These are phyloP conservation scores for Boletus pseudopeckii DNA, from an alignment of 768 basidiomycete species.

Conservation along the genomic window DNA sequence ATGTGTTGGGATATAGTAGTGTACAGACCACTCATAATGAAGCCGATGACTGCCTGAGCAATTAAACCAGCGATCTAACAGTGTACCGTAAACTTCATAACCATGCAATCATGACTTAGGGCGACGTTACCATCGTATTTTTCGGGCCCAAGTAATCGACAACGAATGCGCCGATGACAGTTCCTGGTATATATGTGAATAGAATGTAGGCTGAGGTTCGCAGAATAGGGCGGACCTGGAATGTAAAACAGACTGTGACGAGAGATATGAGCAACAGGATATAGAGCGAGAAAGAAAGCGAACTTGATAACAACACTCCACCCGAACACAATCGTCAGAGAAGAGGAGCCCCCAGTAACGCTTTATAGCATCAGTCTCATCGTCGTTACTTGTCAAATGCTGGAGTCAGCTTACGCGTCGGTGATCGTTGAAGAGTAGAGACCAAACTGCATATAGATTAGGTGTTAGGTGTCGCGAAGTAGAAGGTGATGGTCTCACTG, in stretches of 20 bases:
- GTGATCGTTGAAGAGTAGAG: slow-evolving; percentile 79
- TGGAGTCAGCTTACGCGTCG: slow-evolving; percentile 43
- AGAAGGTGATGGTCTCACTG: slow-evolving; percentile 41
- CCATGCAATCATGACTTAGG: background rate
- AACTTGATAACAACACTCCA: slow-evolving; percentile 87
- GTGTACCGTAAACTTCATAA: background rate
- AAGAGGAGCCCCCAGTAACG: slow-evolving; percentile 51
- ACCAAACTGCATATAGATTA: slow-evolving; percentile 52
- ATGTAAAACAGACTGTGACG: slow-evolving; percentile 55
- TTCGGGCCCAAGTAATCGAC: slow-evolving; percentile 77
- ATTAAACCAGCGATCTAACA: slow-evolving; percentile 63
- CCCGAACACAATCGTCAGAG: slow-evolving; percentile 66
- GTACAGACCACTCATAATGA: slow-evolving; percentile 88
- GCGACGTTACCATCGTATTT: slow-evolving; percentile 56
- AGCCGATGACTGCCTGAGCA: slow-evolving; percentile 70
- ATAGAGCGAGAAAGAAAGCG: slow-evolving; percentile 15
- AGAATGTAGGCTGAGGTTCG: background rate
- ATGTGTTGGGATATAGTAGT: slow-evolving; percentile 55
- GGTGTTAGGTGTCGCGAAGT: background rate
- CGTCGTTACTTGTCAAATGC: background rate
- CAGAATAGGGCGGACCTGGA: slow-evolving; percentile 38
- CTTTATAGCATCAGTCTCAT: slow-evolving; percentile 31
- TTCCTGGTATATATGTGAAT: slow-evolving; percentile 36
- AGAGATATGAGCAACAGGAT: slow-evolving; percentile 2
- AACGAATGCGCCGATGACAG: slow-evolving; percentile 68